Conservation (phyloP, 805 yeast species). For the Wickerhamiella australiensis region DNA sequence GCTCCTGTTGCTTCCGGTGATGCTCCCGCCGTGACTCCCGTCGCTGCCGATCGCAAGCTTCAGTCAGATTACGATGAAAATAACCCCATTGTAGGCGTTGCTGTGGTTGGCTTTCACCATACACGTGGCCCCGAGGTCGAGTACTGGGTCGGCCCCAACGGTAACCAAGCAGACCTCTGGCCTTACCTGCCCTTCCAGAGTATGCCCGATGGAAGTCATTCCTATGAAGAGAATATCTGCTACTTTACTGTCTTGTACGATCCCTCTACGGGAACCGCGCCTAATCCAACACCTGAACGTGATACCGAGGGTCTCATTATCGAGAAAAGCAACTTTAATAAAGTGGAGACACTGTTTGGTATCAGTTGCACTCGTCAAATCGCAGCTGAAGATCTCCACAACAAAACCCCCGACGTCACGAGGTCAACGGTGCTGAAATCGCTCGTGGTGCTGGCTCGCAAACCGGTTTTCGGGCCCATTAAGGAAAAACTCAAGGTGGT, state of each 20-base stretch:
- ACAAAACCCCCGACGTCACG: slow-evolving; percentile 51
- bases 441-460: slow-evolving; percentile 70
- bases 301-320: slow-evolving; percentile 32
- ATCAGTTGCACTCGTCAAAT: slow-evolving; percentile 88
- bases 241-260: slow-evolving; percentile 76
- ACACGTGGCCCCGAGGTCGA: slow-evolving; percentile 89
- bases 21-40: no score
- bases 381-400: slow-evolving; percentile 44
- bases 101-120: slow-evolving; percentile 89
- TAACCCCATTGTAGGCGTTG: slow-evolving; percentile 57
- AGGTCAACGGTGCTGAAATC: slow-evolving; percentile 87
- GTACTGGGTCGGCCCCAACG: slow-evolving; percentile 57
- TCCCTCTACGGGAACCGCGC: slow-evolving; percentile 36
- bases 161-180: slow-evolving; percentile 45
- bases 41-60: background rate
- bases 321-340: slow-evolving; percentile 31
- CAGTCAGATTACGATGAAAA: background rate
- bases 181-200: slow-evolving; percentile 89
- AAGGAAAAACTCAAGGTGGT: slow-evolving; percentile 84
- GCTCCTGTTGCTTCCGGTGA: no score
- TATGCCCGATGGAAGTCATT: slow-evolving; percentile 89
- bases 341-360: slow-evolving; percentile 72
- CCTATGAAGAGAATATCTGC: slow-evolving; percentile 85
- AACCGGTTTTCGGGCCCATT: slow-evolving; percentile 75
- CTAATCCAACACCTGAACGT: slow-evolving; percentile 32